These are phyloP conservation scores for Pyrenochaeta sp. DNA, from an alignment of 2,329 filamentous ascomycete genomes.

Conservation along the genomic window DNA sequence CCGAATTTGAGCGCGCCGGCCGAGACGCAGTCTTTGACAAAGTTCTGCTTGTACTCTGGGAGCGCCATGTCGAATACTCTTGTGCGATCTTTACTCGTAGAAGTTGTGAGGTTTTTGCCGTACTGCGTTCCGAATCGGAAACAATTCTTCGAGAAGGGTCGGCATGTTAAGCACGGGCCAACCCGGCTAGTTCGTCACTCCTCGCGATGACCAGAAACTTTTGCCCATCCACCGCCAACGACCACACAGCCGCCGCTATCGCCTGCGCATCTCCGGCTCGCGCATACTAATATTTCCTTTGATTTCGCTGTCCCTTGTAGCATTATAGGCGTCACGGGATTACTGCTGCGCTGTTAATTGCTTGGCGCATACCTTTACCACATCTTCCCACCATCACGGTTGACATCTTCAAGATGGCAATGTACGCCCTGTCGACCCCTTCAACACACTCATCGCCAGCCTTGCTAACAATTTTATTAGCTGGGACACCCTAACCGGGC, in stretches of 20 bases:
- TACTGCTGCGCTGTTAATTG: constrained; percentile 22
- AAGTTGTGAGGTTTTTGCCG: constrained; percentile 8
- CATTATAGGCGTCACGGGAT: constrained; percentile 32
- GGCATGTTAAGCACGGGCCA: constrained; percentile 13
- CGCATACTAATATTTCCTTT: constrained; percentile 15
- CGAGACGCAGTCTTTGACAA: constrained; percentile 73
- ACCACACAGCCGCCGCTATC: constrained; percentile 31
- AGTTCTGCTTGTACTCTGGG: constrained; percentile 68
- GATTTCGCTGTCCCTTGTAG: constrained; percentile 12
- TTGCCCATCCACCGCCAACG: constrained; percentile 35
- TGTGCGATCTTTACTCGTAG: constrained; percentile 2
- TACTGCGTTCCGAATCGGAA: constrained; percentile 43
- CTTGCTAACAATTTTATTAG: constrained; percentile 23
- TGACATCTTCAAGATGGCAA: constrained; percentile 43
- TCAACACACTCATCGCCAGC: neutral
- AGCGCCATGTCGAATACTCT: constrained; percentile 30
- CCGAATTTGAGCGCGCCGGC: constrained; percentile 81
- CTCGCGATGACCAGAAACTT: constrained; percentile 36
- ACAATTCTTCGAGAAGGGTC: constrained; percentile 26
- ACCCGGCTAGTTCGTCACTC: constrained; percentile 35
- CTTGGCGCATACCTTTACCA: constrained; percentile 27
- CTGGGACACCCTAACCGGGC: constrained; percentile 68
- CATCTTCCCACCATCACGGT: constrained; percentile 22
- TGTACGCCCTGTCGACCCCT: constrained; percentile 32
- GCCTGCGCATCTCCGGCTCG: constrained; percentile 36